These are phyloP conservation scores for Hyaloperonospora arabidopsidis DNA, from an alignment of 352 stramenopile species.

Conservation along the genomic window DNA sequence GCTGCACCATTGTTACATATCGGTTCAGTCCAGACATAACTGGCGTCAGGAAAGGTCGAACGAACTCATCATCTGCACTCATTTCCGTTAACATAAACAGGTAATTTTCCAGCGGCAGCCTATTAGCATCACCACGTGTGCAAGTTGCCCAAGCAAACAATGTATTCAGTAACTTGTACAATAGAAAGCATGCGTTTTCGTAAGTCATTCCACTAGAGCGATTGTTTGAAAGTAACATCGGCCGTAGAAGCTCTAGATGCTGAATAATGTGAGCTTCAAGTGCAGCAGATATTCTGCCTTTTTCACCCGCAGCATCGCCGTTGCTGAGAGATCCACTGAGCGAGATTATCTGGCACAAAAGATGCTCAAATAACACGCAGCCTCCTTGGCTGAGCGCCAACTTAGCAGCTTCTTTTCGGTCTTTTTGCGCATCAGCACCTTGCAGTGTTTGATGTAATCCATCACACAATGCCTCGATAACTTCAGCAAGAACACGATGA, in stretches of 20 bases:
- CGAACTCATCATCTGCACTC: conserved; percentile 49
- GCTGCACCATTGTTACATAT: conserved; percentile 28
- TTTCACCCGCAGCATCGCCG: conserved; percentile 24
- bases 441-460: conserved; percentile 38
- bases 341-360: conserved; percentile 39
- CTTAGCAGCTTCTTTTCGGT: conserved; percentile 21
- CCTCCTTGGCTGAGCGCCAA: conserved; percentile 40
- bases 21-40: conserved; percentile 46
- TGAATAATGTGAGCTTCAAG: conserved; percentile 49
- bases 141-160: conserved; percentile 43
- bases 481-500: conserved; percentile 32
- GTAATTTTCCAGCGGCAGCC: conserved; percentile 34
- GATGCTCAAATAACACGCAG: conserved; percentile 62
- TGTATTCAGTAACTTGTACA: conserved; percentile 57
- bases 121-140: conserved; percentile 28
- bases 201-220: conserved; percentile 42
- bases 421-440: conserved; percentile 17
- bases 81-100: conserved; percentile 51
- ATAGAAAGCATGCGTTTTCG: conserved; percentile 50
- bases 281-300: conserved; percentile 38
- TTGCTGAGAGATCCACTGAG: conserved; percentile 30
- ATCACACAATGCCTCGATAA: conserved; percentile 48
- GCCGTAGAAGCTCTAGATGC: conserved; percentile 35
- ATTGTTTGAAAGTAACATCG: conserved; percentile 34
- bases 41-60: conserved; percentile 53